Evolutionary conservation across 345 rosid genomes (phyloP).

Genomic region (Eucalyptus cloeziana): DNA sequence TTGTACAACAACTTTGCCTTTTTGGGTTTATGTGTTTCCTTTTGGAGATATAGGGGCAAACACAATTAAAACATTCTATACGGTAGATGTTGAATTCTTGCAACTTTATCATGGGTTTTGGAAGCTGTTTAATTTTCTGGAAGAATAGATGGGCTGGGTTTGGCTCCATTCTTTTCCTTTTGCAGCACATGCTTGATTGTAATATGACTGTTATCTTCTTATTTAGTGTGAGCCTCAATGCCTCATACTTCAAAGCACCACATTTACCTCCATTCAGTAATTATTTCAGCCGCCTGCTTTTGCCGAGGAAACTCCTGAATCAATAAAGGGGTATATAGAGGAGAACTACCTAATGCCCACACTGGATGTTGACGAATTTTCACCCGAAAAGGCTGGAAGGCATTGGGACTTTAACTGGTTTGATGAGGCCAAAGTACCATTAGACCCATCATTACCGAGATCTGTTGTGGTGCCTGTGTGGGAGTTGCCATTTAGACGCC

Average conservation of each 20-base stretch:
- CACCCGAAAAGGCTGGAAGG: constrained; percentile 59
- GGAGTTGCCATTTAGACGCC: constrained; percentile 78
- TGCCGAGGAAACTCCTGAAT: constrained; percentile 64
- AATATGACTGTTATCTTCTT: not conserved
- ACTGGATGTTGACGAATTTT: constrained; percentile 59
- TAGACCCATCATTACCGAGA: constrained; percentile 67
- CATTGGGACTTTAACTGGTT: constrained; percentile 99
- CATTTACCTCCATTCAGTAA: not conserved
- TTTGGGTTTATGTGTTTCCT: not conserved
- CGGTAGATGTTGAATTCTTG: not conserved
- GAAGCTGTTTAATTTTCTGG: not conserved
- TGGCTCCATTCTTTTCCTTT: not conserved
- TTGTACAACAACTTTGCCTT: not conserved
- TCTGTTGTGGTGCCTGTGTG: constrained; percentile 68
- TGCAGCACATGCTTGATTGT: not conserved
- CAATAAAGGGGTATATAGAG: constrained; percentile 72
- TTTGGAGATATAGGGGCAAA: not conserved
- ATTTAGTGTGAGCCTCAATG: not conserved
- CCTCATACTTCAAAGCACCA: not conserved
- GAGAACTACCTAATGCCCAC: constrained; percentile 75
- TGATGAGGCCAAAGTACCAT: constrained; percentile 56
- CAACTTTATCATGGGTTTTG: not conserved
- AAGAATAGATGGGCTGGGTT: not conserved
- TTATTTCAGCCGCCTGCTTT: constrained; percentile 89
- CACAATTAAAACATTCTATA: not conserved